These are phyloP conservation scores for Asclepias syriaca DNA, from an alignment of 257 asterid species.

Conservation along the genomic window DNA sequence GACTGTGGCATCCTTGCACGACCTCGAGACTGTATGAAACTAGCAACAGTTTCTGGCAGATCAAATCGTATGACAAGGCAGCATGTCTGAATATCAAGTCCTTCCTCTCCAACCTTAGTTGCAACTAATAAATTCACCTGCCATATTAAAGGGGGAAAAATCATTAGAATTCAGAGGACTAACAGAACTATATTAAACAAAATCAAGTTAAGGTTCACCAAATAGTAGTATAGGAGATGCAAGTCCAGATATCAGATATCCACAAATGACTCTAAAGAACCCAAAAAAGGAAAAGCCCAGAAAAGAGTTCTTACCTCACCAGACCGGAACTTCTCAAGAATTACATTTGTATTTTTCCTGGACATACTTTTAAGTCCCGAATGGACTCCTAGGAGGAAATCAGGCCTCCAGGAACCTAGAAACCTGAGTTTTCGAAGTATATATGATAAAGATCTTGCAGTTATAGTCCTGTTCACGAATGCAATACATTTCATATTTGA, in stretches of 20 bases:
- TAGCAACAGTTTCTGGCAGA: constrained; percentile 96
- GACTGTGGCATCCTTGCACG: constrained; percentile 98
- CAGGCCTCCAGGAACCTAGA: constrained; percentile 81
- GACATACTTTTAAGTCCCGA: constrained; percentile 62
- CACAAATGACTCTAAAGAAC: constrained; percentile 1
- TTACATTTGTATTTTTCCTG: constrained; percentile 50
- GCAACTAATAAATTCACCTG: constrained; percentile 95
- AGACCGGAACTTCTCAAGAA: constrained; percentile 82
- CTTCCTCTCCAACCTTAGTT: constrained; percentile 99
- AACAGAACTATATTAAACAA: no score
- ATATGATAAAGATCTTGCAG: constrained; percentile 75
- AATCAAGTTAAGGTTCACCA: neutral
- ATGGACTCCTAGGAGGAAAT: constrained; percentile 80
- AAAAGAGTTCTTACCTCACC: constrained; percentile 65
- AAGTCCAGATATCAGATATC: neutral
- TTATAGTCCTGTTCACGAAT: constrained; percentile 87
- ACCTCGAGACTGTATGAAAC: constrained; percentile 97
- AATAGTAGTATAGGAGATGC: neutral
- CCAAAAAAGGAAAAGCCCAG: constrained; percentile 12
- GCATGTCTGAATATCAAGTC: constrained; percentile 98
- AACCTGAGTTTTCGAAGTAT: constrained; percentile 57
- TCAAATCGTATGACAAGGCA: constrained; percentile 98
- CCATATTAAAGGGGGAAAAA: constrained; percentile 17
- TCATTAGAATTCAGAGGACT: neutral
- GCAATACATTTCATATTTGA: constrained; percentile 86